Conservation (phyloP, 1,139 yeast species). For the Diutina scorzettiae region DNA sequence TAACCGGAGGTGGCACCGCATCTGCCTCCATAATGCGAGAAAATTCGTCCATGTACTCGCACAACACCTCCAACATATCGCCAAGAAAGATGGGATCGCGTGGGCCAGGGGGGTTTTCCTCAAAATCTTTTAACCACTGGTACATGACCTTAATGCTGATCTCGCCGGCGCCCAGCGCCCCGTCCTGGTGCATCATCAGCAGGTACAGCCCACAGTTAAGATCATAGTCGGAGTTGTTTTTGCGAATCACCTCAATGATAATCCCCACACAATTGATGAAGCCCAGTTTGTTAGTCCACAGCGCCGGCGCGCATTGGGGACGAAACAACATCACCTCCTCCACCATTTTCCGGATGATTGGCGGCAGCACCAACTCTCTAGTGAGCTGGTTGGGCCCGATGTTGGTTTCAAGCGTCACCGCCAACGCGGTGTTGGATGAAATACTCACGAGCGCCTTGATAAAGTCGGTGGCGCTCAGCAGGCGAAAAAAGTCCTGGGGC, state of each 20-base stretch:
- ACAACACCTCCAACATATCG: constrained; percentile 29
- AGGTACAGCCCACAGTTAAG: constrained; percentile 32
- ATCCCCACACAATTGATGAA: constrained; percentile 37
- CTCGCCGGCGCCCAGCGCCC: constrained; percentile 23
- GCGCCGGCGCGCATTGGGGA: constrained; percentile 7
- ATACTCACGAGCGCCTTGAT: constrained; percentile 87
- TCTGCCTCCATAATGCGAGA: constrained; percentile 10
- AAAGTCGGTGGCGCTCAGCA: constrained; percentile 92
- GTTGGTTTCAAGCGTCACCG: constrained; percentile 35
- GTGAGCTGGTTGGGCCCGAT: constrained; percentile 36
- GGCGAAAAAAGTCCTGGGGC: constrained; percentile 40
- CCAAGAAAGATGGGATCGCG: constrained; percentile 37
- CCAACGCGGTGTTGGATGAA: constrained; percentile 55
- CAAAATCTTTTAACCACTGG: constrained; percentile 37
- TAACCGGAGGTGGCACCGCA: background rate
- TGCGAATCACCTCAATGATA: constrained; percentile 34
- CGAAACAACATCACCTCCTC: constrained; percentile 29
- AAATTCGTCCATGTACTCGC: constrained; percentile 25
- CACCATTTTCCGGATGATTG: constrained; percentile 24
- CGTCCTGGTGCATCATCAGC: constrained; percentile 15
- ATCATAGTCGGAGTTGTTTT: constrained; percentile 38
- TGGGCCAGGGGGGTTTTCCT: constrained; percentile 36
- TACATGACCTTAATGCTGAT: constrained; percentile 32
- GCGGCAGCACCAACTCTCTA: constrained; percentile 30
- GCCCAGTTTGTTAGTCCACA: constrained; percentile 30